Evolutionary conservation across 2,329 filamentous ascomycete genomes (phyloP).

Genomic region (Phaeosphaeriaceae sp.): DNA sequence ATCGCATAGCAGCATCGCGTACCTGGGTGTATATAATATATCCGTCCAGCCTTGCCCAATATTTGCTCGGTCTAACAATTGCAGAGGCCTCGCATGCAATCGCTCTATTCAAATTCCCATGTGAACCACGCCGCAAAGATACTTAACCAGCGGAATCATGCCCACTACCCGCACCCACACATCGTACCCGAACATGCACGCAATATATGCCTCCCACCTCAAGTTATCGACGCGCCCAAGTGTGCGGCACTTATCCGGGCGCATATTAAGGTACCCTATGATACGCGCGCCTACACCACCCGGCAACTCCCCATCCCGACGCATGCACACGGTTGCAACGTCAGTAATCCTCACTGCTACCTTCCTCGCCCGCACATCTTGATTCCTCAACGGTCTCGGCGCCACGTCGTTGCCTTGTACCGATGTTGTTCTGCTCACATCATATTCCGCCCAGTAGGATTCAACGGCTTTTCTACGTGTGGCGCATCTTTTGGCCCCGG

Average conservation of each 20-base stretch:
- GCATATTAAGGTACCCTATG: slow-evolving; percentile 6
- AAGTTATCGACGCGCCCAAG: neutral
- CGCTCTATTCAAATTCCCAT: neutral
- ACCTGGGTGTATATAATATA: neutral
- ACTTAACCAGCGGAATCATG: slow-evolving; percentile 2
- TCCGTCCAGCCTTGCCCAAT: neutral
- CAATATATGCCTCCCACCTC: neutral
- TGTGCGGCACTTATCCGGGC: neutral
- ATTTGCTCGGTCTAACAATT: neutral
- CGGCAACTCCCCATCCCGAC: neutral
- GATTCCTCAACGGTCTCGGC: neutral
- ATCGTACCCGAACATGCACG: neutral
- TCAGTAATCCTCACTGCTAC: neutral
- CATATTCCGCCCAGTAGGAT: neutral
- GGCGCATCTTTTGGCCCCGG: neutral
- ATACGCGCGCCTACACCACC: neutral
- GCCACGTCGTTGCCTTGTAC: neutral
- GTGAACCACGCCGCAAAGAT: slow-evolving; percentile 2
- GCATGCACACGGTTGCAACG: neutral
- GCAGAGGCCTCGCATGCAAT: neutral
- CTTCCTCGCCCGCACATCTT: neutral
- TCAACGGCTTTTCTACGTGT: neutral
- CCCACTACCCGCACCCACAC: neutral
- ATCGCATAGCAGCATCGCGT: neutral
- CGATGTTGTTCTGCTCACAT: slow-evolving; percentile 1